These are phyloP conservation scores for Boletus sp. DNA, from an alignment of 1,284 basidiomycete genomes.

Conservation along the genomic window DNA sequence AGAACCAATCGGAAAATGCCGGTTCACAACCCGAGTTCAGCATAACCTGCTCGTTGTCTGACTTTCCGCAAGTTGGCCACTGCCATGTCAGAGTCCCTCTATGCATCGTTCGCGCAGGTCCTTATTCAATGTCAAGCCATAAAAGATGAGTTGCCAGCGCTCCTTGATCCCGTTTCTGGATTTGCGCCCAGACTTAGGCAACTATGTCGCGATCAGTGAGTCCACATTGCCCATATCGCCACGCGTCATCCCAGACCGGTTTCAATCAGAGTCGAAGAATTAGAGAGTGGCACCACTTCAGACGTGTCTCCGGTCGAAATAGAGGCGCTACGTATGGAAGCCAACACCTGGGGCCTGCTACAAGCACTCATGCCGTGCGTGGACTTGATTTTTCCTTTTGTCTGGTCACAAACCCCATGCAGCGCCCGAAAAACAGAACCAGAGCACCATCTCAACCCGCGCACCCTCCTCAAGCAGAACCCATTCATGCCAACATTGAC, in stretches of 20 bases:
- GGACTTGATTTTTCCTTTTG: constrained; percentile 17
- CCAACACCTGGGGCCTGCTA: constrained; percentile 77
- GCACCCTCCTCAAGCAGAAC: constrained; percentile 57
- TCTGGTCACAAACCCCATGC: background rate
- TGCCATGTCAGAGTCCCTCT: constrained; percentile 40
- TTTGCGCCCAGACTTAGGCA: constrained; percentile 65
- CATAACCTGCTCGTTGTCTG: background rate
- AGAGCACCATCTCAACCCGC: constrained; percentile 43
- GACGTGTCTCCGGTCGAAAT: constrained; percentile 46
- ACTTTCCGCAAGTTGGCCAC: background rate
- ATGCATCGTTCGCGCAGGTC: constrained; percentile 61
- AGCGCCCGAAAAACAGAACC: constrained; percentile 63
- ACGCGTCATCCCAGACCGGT: background rate
- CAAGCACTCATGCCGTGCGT: constrained; percentile 69
- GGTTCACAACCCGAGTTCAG: too few relatives aligned
- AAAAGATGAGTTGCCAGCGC: constrained; percentile 54
- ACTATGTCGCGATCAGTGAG: constrained; percentile 63
- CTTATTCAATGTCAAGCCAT: constrained; percentile 53
- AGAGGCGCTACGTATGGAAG: constrained; percentile 65
- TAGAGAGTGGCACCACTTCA: constrained; percentile 41
- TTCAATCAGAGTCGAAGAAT: constrained; percentile 45
- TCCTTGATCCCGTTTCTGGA: constrained; percentile 62
- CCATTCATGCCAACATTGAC: constrained; percentile 74
- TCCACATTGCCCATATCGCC: constrained; percentile 4
- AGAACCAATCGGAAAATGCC: background rate